These are phyloP conservation scores for Hibiscus mutabilis DNA, from an alignment of 345 rosid species.

Conservation along the genomic window DNA sequence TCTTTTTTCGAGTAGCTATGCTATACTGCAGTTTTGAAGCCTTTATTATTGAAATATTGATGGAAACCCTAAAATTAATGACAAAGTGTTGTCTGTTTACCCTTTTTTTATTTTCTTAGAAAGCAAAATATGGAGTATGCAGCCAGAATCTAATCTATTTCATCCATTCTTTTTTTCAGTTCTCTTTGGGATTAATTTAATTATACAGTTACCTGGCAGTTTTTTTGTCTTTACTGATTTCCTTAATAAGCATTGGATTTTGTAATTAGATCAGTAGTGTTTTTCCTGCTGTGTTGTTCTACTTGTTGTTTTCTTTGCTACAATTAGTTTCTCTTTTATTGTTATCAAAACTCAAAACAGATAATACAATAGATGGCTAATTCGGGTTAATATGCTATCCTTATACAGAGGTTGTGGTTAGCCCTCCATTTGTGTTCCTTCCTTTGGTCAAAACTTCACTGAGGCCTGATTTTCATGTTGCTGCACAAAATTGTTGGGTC, in stretches of 20 bases:
- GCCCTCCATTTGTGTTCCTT: slow-evolving; percentile 83
- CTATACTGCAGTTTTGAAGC: background rate
- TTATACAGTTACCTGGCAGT: background rate
- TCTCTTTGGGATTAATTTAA: background rate
- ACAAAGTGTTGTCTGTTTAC: background rate
- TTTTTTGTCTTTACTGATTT: background rate
- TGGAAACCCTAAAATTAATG: background rate
- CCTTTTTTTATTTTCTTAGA: background rate
- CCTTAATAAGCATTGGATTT: background rate
- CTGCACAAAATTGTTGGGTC: slow-evolving; percentile 97
- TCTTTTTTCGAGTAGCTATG: background rate
- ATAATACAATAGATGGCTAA: background rate
- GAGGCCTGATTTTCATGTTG: slow-evolving; percentile 71
- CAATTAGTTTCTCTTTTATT: background rate
- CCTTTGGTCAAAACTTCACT: slow-evolving; percentile 50
- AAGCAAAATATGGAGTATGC: background rate
- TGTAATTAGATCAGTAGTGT: background rate
- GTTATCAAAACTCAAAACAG: background rate
- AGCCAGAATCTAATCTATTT: background rate
- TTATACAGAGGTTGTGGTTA: slow-evolving; percentile 73
- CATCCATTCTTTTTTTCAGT: background rate
- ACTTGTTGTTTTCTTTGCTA: background rate
- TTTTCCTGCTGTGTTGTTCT: background rate
- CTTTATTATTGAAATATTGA: background rate
- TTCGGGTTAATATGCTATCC: background rate